phyloP scores from a whole-genome alignment of 1,139 yeast species.

The Nakaseomyces kungkrabaensis region DNA sequence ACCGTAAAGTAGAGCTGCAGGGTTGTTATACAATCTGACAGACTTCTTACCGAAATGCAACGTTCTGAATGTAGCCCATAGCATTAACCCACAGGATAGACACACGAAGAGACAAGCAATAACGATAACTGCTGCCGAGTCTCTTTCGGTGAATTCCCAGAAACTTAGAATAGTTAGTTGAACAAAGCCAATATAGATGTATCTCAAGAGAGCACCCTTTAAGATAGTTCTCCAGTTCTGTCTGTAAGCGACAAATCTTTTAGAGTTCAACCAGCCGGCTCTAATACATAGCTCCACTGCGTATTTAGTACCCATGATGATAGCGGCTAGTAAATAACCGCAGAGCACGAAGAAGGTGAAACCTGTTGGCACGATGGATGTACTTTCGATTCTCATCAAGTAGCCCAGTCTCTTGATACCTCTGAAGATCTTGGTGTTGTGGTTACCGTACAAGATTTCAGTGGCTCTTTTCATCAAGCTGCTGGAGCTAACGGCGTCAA shows the following conservation, averaged over 20 bases:
- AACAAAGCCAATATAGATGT: slow-evolving; percentile 63
- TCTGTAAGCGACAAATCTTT: slow-evolving; percentile 41
- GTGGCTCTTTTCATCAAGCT: slow-evolving; percentile 26
- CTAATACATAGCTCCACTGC: slow-evolving; percentile 37
- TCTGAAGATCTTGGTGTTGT: slow-evolving; percentile 47
- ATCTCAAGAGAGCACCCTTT: slow-evolving; percentile 59
- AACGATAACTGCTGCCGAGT: slow-evolving; percentile 66
- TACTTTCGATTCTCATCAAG: slow-evolving; percentile 55
- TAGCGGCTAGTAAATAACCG: slow-evolving; percentile 48
- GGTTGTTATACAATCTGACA: slow-evolving; percentile 44
- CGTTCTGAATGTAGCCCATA: slow-evolving; percentile 51
- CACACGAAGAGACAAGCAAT: slow-evolving; percentile 54
- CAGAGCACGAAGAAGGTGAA: slow-evolving; percentile 60
- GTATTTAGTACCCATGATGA: slow-evolving; percentile 40
- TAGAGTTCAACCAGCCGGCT: slow-evolving; percentile 37
- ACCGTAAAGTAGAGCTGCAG: slow-evolving; percentile 70
- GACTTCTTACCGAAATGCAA: slow-evolving; percentile 46
- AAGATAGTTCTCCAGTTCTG: slow-evolving; percentile 43
- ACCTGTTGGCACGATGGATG: slow-evolving; percentile 65
- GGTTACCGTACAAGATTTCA: slow-evolving; percentile 33
- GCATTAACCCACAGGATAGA: slow-evolving; percentile 43
- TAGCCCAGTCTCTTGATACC: slow-evolving; percentile 67
- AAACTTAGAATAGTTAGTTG: slow-evolving; percentile 57
- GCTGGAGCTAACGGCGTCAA: slow-evolving; percentile 22
- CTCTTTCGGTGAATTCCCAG: slow-evolving; percentile 62